These are phyloP conservation scores for Biscogniauxia mediterranea DNA, from an alignment of 2,329 filamentous ascomycete genomes.

Conservation along the genomic window DNA sequence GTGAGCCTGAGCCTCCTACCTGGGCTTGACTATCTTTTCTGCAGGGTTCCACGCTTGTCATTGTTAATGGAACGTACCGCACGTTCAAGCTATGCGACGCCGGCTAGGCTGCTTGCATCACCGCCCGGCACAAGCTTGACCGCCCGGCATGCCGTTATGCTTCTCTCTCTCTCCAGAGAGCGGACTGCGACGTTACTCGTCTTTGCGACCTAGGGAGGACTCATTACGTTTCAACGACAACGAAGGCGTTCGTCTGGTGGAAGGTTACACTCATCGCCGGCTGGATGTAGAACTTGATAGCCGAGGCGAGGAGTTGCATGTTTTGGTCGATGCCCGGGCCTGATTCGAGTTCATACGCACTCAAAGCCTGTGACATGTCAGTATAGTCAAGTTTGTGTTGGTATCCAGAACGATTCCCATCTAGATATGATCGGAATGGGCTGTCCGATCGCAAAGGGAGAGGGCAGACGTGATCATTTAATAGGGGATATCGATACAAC, in stretches of 20 bases:
- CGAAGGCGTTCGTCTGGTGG: not conserved
- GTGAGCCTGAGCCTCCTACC: not conserved
- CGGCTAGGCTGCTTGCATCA: conserved; percentile 1
- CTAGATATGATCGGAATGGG: not conserved
- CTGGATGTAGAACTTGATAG: not conserved
- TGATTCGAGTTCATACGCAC: too few relatives aligned
- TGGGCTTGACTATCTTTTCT: not conserved
- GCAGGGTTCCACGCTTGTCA: not conserved
- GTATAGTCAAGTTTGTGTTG: not conserved
- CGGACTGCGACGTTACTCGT: not conserved
- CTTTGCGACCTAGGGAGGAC: not conserved
- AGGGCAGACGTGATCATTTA: not conserved
- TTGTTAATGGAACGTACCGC: not conserved
- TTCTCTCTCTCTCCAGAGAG: not conserved
- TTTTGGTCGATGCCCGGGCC: too few relatives aligned
- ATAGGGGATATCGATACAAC: not conserved
- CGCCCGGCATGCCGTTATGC: not conserved
- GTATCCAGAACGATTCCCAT: not conserved
- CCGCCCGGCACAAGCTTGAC: not conserved
- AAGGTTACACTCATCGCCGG: not conserved
- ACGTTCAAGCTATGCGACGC: not conserved
- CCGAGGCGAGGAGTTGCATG: not conserved
- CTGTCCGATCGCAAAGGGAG: not conserved
- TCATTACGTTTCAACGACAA: not conserved
- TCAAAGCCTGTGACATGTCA: too few relatives aligned